Evolutionary conservation across 441 rosid species (phyloP).

Genomic region (Theobroma grandiflorum): DNA sequence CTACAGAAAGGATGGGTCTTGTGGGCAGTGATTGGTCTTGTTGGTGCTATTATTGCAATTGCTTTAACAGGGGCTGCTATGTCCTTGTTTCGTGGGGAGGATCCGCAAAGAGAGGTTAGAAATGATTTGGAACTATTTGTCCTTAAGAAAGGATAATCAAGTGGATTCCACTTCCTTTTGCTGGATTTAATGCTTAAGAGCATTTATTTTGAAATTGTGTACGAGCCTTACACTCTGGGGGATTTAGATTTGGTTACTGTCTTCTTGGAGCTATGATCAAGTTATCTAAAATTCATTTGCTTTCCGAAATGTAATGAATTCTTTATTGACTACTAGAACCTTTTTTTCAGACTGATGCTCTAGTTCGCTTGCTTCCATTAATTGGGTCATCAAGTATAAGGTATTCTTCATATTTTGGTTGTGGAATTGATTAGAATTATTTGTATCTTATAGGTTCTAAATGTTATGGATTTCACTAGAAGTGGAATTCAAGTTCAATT

Average conservation of each 20-base stretch:
- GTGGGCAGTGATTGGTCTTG: constrained; percentile 68
- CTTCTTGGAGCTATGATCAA: neutral
- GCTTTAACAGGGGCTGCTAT: constrained; percentile 48
- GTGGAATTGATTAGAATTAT: neutral
- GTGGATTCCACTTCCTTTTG: neutral
- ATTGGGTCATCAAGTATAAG: constrained; percentile 53
- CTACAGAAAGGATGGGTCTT: constrained; percentile 63
- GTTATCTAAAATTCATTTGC: neutral
- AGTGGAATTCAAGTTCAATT: neutral
- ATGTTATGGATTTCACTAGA: neutral
- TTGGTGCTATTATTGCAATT: constrained; percentile 51
- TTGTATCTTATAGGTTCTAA: neutral
- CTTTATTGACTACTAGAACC: neutral
- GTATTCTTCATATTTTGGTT: constrained; percentile 28
- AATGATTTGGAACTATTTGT: constrained; percentile 16
- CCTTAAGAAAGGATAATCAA: neutral
- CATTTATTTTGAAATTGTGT: neutral
- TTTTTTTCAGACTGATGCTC: constrained; percentile 50
- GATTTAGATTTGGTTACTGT: too few species aligned
- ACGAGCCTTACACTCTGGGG: neutral
- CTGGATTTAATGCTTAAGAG: neutral
- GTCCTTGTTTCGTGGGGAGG: constrained; percentile 56
- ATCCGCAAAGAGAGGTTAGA: constrained; percentile 69
- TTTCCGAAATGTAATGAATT: neutral
- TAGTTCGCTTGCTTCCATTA: constrained; percentile 50